Conservation (phyloP, 371 early-diverging fungal species). For the Mortierella sp. region DNA sequence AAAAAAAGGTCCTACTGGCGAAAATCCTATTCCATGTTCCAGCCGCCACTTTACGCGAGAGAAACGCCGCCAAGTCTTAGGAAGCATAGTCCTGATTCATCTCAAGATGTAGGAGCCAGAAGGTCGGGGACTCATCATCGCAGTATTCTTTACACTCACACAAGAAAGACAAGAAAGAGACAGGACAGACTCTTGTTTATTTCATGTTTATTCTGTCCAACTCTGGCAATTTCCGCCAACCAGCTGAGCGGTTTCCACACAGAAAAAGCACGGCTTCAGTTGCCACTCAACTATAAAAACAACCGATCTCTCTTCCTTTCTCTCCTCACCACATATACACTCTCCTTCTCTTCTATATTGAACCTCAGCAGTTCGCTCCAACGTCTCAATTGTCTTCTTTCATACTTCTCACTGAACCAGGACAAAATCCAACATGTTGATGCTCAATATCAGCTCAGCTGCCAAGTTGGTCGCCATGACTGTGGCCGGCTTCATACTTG, state of each 20-base stretch:
- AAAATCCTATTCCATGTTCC: conserved; percentile 11
- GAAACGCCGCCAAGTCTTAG: not conserved
- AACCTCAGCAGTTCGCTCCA: not conserved
- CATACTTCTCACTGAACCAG: not conserved
- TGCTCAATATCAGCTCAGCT: conserved; percentile 2
- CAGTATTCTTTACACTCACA: not conserved
- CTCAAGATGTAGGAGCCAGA: not conserved
- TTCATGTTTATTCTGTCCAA: not conserved
- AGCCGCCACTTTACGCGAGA: not conserved
- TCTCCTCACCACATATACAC: not conserved
- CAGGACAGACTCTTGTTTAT: not conserved
- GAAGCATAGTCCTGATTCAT: not conserved
- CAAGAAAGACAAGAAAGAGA: not conserved
- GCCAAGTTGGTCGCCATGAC: not conserved
- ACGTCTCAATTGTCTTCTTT: not conserved
- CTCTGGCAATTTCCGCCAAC: not conserved
- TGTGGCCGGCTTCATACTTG: not conserved
- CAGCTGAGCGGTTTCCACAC: not conserved
- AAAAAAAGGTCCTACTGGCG: not conserved
- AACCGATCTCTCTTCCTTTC: not conserved
- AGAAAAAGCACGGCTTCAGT: too few species aligned
- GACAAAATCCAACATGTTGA: not conserved
- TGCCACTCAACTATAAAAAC: not conserved
- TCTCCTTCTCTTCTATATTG: not conserved
- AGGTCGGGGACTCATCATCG: not conserved